Percentiles rank a stretch among this genome's conserved stretches.
Conservation (phyloP, 345 rosid species). For the Citrus glauca region DNA sequence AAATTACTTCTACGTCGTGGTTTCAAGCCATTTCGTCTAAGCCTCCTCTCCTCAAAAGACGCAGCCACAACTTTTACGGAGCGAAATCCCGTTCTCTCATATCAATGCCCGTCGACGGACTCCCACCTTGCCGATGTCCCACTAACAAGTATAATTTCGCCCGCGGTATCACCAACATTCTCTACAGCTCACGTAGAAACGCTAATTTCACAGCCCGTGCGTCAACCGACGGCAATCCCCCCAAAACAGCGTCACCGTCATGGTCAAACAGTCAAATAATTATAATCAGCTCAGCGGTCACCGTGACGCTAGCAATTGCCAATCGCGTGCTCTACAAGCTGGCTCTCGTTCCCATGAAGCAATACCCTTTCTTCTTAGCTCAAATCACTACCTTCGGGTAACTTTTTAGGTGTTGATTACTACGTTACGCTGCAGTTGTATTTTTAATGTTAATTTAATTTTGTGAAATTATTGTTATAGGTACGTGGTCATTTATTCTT, state of each 20-base stretch:
- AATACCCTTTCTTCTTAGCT: slow-evolving; percentile 81
- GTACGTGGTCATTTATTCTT: slow-evolving; percentile 70
- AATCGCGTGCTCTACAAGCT: slow-evolving; percentile 95
- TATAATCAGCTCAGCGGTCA: slow-evolving; percentile 35
- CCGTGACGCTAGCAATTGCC: slow-evolving; percentile 55
- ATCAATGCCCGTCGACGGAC: neutral
- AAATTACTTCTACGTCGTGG: slow-evolving; percentile 9
- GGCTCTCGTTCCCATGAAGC: slow-evolving; percentile 88
- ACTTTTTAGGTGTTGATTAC: neutral
- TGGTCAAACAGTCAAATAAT: slow-evolving; percentile 29
- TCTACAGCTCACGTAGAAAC: slow-evolving; percentile 7
- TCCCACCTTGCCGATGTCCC: neutral
- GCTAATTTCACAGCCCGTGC: slow-evolving; percentile 29
- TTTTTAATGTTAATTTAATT: neutral
- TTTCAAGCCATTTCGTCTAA: neutral
- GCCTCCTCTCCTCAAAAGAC: neutral
- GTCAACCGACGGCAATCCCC: slow-evolving; percentile 8
- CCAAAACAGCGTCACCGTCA: neutral
- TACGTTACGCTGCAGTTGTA: neutral
- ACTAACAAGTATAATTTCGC: slow-evolving; percentile 1
- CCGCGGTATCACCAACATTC: neutral
- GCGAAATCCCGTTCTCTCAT: slow-evolving; percentile 2
- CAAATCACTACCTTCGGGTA: slow-evolving; percentile 88
- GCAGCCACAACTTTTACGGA: neutral
- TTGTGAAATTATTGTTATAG: slow-evolving; percentile 25